Base-by-base conservation (phyloP, 352 stramenopile species). In the Phytophthora ramorum region DNA sequence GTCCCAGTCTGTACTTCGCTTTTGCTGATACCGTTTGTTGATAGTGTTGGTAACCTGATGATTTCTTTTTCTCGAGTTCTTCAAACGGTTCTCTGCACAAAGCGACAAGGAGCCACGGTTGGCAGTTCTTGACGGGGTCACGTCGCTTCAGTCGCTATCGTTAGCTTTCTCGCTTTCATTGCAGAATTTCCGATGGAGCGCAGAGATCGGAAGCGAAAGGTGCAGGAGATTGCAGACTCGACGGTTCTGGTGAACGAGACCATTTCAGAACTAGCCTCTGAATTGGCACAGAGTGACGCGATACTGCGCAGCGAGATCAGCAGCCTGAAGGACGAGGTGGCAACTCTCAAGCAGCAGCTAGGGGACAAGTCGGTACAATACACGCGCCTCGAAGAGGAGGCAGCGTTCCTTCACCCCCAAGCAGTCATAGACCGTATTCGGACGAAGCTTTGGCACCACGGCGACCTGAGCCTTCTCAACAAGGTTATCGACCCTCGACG, bases 361-460 rank as follows among this genome's bases (percentile, higher is more conserved):
- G 34, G 2, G 3, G 58, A 52, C n/a, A 63, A 57, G 52, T 47
- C 5, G 13, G 63, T 66, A 16, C 58, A 73, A 37, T 57, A 47
- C n/a, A 13, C 7, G 2, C 54, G 44, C 13, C 38, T 49, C 4
- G 1, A 76, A 19, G 35, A 20, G 0, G 26, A 59, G 28, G 58
- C 47, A 9, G 35, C 16, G 0, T 71, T 67, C 14, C 57, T 69
- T 14, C 69, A 76, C 44, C 63, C 64, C 3, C 63, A 76, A 47
- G 63, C 63, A 2, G 61, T 76, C 2, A 49, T 76, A 10, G 69
- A 76, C 19, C 63, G 69, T 5, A 44, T 64, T n/a, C 58, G 49
- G 7, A 47, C n/a, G 7, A 76, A 76, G 22, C 34, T 71, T 9
- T 76, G 58, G 58, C 44, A 73, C 32, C 47, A 73, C 6, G 69